Evolutionary conservation across 108 stramenopile species (phyloP).

Genomic region (Conticribra weissflogii): DNA sequence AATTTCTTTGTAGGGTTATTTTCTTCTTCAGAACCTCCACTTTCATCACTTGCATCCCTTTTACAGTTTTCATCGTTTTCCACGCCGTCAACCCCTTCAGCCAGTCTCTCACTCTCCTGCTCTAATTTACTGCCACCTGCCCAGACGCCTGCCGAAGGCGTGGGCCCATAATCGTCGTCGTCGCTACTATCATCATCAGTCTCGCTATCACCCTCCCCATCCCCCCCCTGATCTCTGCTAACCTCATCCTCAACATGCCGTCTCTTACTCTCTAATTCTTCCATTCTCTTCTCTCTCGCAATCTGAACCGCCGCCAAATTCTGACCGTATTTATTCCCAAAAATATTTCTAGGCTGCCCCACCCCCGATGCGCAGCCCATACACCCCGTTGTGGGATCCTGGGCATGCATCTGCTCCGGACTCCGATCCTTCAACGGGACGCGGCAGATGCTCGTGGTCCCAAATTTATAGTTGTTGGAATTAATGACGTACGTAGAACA

Average conservation of each 20-base stretch:
- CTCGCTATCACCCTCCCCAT: conserved; percentile 60
- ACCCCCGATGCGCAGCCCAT: conserved; percentile 96
- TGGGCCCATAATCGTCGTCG: conserved; percentile 87
- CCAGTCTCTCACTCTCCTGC: conserved; percentile 65
- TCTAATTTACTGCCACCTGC: conserved; percentile 75
- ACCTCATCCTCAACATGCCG: conserved; percentile 38
- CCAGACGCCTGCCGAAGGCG: conserved; percentile 81
- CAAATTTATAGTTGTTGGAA: conserved; percentile 98
- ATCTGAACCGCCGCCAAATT: conserved; percentile 98
- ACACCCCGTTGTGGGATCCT: conserved; percentile 96
- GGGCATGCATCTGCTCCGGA: conserved; percentile 67
- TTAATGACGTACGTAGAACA: conserved; percentile 99
- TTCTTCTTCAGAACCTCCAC: conserved; percentile 14
- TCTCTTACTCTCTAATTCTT: conserved; percentile 52
- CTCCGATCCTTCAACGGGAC: conserved; percentile 84
- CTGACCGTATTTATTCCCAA: conserved; percentile 99
- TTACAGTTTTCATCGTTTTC: conserved; percentile 50
- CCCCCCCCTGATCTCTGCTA: background rate
- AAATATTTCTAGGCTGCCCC: conserved; percentile 94
- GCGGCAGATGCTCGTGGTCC: conserved; percentile 96
- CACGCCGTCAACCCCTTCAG: conserved; percentile 17
- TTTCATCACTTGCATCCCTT: conserved; percentile 12
- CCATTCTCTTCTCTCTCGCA: conserved; percentile 79
- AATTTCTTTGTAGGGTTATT: conserved; percentile 43
- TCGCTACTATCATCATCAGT: conserved; percentile 58